Evolutionary conservation across 345 rosid species (phyloP).

Genomic region (Linum lewisii): DNA sequence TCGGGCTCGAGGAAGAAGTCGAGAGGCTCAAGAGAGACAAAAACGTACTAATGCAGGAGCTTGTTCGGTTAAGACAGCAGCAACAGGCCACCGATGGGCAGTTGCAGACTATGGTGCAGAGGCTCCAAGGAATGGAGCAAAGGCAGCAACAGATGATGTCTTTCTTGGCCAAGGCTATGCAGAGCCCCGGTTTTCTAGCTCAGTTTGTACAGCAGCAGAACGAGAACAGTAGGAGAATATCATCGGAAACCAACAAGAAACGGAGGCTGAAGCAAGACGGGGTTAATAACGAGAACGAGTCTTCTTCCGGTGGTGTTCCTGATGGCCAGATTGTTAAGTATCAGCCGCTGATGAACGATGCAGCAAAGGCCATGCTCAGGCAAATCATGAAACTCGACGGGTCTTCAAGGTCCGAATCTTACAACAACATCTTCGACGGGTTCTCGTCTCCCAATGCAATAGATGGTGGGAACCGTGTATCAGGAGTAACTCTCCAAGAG

Average conservation of each 20-base stretch:
- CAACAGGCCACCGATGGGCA: slow-evolving; percentile 88
- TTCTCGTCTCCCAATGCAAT: slow-evolving; percentile 36
- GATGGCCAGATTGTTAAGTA: slow-evolving; percentile 93
- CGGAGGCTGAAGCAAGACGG: slow-evolving; percentile 79
- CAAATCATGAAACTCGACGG: slow-evolving; percentile 53
- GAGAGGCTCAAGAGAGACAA: slow-evolving; percentile 98
- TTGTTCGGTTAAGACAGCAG: slow-evolving; percentile 86
- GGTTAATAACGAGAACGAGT: slow-evolving; percentile 38
- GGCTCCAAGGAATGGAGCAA: slow-evolving; percentile 96
- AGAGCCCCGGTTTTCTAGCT: slow-evolving; percentile 84
- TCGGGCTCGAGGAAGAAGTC: slow-evolving; percentile 95
- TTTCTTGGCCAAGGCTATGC: slow-evolving; percentile 89
- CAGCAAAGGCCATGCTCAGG: slow-evolving; percentile 57
- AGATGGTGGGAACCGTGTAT: slow-evolving; percentile 30
- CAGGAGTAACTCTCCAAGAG: slow-evolving; percentile 79
- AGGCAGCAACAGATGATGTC: slow-evolving; percentile 98
- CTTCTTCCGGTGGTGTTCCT: slow-evolving; percentile 23
- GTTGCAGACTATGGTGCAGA: slow-evolving; percentile 79
- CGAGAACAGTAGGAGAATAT: slow-evolving; percentile 63
- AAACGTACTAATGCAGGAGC: slow-evolving; percentile 98
- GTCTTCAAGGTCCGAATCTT: slow-evolving; percentile 45
- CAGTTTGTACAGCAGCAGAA: slow-evolving; percentile 97
- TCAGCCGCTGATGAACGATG: slow-evolving; percentile 69
- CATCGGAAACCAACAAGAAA: slow-evolving; percentile 69
- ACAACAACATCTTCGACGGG: slow-evolving; percentile 33